Evolutionary conservation across 257 asterid species (phyloP).

Genomic region (Misopates orontium): DNA sequence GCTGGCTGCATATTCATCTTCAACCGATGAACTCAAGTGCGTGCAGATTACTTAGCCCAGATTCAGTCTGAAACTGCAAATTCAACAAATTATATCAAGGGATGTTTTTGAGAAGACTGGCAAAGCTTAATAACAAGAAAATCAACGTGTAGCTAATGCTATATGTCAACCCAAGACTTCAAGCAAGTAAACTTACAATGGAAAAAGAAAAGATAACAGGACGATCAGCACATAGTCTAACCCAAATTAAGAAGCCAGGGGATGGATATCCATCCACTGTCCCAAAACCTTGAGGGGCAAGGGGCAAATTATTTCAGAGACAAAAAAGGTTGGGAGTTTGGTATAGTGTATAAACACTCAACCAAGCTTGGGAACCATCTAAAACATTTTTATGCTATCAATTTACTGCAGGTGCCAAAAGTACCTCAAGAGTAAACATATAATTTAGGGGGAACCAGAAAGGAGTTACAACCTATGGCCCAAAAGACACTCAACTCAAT

Average conservation of each 20-base stretch:
- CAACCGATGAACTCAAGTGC: conserved; percentile 36
- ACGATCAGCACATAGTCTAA: conserved; percentile 4
- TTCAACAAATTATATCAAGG: no score
- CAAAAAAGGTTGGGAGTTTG: no score
- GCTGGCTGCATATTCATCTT: conserved; percentile 73
- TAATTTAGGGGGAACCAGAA: no score
- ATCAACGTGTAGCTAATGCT: conserved; percentile 4
- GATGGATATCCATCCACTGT: background rate
- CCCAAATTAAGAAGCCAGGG: conserved; percentile 17
- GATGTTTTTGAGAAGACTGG: no score
- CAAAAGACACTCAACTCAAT: conserved; percentile 13
- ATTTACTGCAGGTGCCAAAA: conserved; percentile 7
- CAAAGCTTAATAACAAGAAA: no score
- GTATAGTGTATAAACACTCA: conserved; percentile 10
- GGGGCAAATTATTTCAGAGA: no score
- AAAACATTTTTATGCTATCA: background rate
- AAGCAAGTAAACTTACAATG: conserved; percentile 4
- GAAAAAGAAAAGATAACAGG: conserved; percentile 13
- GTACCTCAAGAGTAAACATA: conserved; percentile 7
- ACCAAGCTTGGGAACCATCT: conserved; percentile 4
- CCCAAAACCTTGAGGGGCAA: background rate
- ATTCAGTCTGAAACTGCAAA: conserved; percentile 39
- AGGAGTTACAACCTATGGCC: background rate
- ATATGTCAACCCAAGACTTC: conserved; percentile 11
- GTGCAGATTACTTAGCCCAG: conserved; percentile 31